These are phyloP conservation scores for Calendula officinalis DNA, from an alignment of 129 eudicot genomes.

Conservation along the genomic window DNA sequence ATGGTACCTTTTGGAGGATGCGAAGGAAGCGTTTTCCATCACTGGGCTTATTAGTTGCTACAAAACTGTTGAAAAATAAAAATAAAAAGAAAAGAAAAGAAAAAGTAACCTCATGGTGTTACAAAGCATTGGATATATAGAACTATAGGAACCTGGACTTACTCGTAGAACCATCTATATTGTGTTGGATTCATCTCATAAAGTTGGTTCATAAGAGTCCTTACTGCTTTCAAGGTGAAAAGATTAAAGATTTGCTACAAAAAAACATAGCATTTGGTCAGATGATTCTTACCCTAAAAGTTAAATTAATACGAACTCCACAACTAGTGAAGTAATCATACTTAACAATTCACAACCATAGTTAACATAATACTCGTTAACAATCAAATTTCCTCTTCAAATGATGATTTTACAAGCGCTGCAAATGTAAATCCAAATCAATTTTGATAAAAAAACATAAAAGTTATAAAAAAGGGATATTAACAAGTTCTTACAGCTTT, in stretches of 20 bases:
- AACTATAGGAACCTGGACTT: slow-evolving; percentile 21
- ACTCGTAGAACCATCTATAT: slow-evolving; percentile 81
- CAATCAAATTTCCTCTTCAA: too few relatives aligned
- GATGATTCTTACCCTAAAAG: not conserved
- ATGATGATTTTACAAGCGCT: too few relatives aligned
- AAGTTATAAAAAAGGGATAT: not conserved
- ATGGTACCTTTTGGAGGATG: slow-evolving; percentile 61
- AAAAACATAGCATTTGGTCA: slow-evolving; percentile 16
- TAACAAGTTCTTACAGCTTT: slow-evolving; percentile 47
- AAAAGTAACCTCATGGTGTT: not conserved
- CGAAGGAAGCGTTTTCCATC: slow-evolving; percentile 72
- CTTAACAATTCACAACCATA: not conserved
- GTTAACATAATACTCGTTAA: not conserved
- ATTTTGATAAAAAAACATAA: not conserved
- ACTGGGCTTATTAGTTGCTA: slow-evolving; percentile 53
- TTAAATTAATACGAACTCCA: not conserved
- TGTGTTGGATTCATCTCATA: slow-evolving; percentile 78
- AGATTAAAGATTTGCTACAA: slow-evolving; percentile 75
- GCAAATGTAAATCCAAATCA: too few relatives aligned
- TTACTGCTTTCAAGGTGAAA: slow-evolving; percentile 86
- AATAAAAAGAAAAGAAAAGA: not conserved
- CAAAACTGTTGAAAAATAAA: slow-evolving; percentile 39
- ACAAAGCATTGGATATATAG: not conserved
- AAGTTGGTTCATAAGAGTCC: slow-evolving; percentile 75
- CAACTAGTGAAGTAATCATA: not conserved